Conservation (phyloP, 495 filamentous ascomycete species). For the Lasiosphaeria hispida region DNA sequence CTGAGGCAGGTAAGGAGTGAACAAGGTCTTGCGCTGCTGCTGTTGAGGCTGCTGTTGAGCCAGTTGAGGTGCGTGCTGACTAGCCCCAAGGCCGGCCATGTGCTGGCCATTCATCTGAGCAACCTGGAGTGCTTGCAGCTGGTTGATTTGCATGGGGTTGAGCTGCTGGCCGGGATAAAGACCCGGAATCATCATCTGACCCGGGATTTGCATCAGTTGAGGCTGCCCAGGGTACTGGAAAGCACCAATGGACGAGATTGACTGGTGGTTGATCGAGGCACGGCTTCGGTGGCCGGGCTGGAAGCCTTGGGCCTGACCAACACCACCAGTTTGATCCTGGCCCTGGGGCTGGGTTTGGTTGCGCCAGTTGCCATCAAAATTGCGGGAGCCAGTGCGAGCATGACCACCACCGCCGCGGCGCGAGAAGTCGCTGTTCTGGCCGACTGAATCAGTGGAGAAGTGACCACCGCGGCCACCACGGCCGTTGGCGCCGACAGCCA, state of each 20-base stretch:
- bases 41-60: constrained; percentile 71
- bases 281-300: constrained; percentile 89
- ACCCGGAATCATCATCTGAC: constrained; percentile 72
- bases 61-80: constrained; percentile 73
- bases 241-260: constrained; percentile 75
- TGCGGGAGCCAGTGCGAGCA: constrained; percentile 76
- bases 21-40: constrained; percentile 95
- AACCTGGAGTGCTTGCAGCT: constrained; percentile 88
- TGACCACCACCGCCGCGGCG: constrained; percentile 72
- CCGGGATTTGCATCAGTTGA: constrained; percentile 82
- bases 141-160: constrained; percentile 83
- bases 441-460: constrained; percentile 34
- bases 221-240: constrained; percentile 94
- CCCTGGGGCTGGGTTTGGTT: constrained; percentile 71
- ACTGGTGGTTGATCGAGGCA: constrained; percentile 76
- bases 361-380: constrained; percentile 98
- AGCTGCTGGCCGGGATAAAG: constrained; percentile 83
- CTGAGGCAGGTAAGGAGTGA: constrained; percentile 96
- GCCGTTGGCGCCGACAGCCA: constrained; percentile 55
- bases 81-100: constrained; percentile 63
- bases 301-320: constrained; percentile 72
- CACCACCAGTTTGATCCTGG: constrained; percentile 53
- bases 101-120: constrained; percentile 80
- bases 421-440: constrained; percentile 57
- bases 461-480: constrained; percentile 39